Evolutionary conservation across 2,329 filamentous ascomycete species (phyloP).

Genomic region (Aspergillus sojae): DNA sequence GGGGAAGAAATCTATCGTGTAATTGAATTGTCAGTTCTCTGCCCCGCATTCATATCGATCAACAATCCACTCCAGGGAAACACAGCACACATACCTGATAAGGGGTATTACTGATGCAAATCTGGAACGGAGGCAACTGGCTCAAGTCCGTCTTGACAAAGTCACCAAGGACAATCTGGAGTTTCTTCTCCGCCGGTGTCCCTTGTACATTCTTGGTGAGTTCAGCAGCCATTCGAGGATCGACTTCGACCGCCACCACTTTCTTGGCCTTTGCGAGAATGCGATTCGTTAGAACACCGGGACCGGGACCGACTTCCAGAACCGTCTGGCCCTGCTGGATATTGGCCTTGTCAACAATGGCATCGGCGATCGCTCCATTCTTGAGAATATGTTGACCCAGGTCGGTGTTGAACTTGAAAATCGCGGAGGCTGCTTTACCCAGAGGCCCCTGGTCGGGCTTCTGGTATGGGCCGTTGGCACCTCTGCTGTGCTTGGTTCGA

Average conservation of each 20-base stretch:
- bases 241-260: slow-evolving; percentile 83
- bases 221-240: slow-evolving; percentile 95
- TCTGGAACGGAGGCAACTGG: slow-evolving; percentile 53
- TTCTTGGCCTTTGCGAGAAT: slow-evolving; percentile 88
- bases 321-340: slow-evolving; percentile 64
- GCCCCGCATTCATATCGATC: not conserved
- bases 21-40: not conserved
- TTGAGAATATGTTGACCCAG: slow-evolving; percentile 14
- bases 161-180: slow-evolving; percentile 89
- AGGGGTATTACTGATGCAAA: slow-evolving; percentile 79
- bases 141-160: slow-evolving; percentile 77
- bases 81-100: slow-evolving; percentile 58
- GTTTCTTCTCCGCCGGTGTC: slow-evolving; percentile 76
- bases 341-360: slow-evolving; percentile 60
- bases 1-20: slow-evolving; percentile 77
- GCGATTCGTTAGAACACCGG: slow-evolving; percentile 83
- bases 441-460: slow-evolving; percentile 3
- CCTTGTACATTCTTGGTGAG: slow-evolving; percentile 92
- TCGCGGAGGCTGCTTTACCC: slow-evolving; percentile 4
- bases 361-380: slow-evolving; percentile 18
- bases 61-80: not conserved
- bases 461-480: slow-evolving; percentile 10
- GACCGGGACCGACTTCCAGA: slow-evolving; percentile 89
- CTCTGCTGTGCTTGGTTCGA: slow-evolving; percentile 8
- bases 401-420: slow-evolving; percentile 15